A percentile compares a stretch with the other conserved stretches of the same genome.
phyloP scores from a whole-genome alignment of 129 eudicot genomes.

The Centella asiatica region DNA sequence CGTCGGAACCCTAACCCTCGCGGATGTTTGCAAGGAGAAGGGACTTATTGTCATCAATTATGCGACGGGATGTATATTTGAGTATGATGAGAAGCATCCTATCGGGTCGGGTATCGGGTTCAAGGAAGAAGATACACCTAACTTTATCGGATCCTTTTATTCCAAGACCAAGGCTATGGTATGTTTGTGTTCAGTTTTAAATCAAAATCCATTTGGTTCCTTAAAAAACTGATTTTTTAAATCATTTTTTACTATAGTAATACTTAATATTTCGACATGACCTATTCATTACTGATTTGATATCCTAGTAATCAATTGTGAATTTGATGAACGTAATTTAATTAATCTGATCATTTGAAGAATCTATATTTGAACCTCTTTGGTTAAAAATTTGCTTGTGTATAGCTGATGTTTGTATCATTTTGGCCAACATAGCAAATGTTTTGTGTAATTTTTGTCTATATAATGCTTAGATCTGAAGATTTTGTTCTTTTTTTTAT shows the following conservation, averaged over 20 bases:
- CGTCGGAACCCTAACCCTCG: constrained; percentile 55
- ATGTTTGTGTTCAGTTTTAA: constrained; percentile 2
- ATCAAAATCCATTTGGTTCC: too few species aligned
- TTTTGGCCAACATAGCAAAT: too few species aligned
- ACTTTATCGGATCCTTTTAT: constrained; percentile 59
- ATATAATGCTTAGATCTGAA: background rate
- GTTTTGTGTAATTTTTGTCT: background rate
- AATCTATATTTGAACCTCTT: too few species aligned
- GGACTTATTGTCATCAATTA: constrained; percentile 50
- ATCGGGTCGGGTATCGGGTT: constrained; percentile 60
- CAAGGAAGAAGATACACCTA: constrained; percentile 67
- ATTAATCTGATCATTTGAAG: too few species aligned
- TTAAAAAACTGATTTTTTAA: background rate
- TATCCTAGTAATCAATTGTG: too few species aligned
- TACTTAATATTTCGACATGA: too few species aligned
- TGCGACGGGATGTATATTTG: constrained; percentile 68
- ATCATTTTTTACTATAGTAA: background rate
- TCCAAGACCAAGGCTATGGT: constrained; percentile 90
- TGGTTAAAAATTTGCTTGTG: too few species aligned
- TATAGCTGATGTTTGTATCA: too few species aligned
- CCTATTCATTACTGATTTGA: too few species aligned
- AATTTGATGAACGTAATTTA: too few species aligned
- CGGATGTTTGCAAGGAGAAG: constrained; percentile 56
- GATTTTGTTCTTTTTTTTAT: background rate
- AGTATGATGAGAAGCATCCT: constrained; percentile 42